Evolutionary conservation across 768 basidiomycete genomes (phyloP), one percentile per base, ranked within the genome.

Genomic region (Paxillus involutus): DNA sequence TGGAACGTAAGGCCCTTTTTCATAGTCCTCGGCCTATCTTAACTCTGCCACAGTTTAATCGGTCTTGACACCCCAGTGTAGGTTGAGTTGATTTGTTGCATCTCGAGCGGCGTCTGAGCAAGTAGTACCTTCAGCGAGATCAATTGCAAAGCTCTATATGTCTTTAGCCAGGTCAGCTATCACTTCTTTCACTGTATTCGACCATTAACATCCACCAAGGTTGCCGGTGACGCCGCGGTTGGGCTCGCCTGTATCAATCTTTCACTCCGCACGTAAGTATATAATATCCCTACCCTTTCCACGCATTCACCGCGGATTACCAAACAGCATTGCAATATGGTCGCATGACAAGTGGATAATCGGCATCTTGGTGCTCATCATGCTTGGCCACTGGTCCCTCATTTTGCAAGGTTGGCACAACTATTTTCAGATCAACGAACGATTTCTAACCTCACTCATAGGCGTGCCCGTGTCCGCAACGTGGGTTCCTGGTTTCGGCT

Each of bases 381-480:
- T 84, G 42, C 71, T 87, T 12, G 86, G 86, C 1, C 86, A 87
- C 56, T 88, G 86, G 86, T 82, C 83, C 0, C 67, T 88, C 44
- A 81, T 88, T 53, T 70, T 88, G 19, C 86, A 87, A 70, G 85
- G 85, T 77, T 58, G 0, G 50, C n/a, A 24, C 47, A 33, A 24
- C 41, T 8, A 6, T 16, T 36, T 32, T 43, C 24, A 13, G 0
- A 14, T 55, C 51, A 14, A 29, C 8, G 10, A 9, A 42, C 24
- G 3, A 8, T 21, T 40, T 26, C 30, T 58, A 52, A 44, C 52
- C 49, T 26, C 0, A 14, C 12, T 53, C 30, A 19, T 46, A 85
- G 86, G 85, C 30, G 75, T 86, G 6, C 75, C 82, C n/a, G 66
- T 89, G 14, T 82, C 76, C 44, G 84, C 83, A 1, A 47, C 52